Conservation (phyloP, 2,329 filamentous ascomycete species). For the Colletotrichum lupini region DNA sequence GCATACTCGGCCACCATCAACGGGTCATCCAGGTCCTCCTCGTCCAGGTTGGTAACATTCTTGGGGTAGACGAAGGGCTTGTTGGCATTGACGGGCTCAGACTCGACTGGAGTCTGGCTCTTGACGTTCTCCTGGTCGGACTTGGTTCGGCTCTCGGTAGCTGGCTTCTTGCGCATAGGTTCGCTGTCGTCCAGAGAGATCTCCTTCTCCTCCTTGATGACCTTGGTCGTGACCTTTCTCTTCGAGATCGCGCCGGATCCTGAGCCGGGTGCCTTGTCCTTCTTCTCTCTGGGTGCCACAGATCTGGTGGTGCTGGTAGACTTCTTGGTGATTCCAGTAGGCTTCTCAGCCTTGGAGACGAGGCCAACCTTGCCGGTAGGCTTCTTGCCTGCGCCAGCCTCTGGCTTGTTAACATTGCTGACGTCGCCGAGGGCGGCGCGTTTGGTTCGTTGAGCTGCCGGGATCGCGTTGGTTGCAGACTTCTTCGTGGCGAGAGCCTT, state of each 20-base stretch:
- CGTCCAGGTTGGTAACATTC: slow-evolving; percentile 76
- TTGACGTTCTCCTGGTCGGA: slow-evolving; percentile 35
- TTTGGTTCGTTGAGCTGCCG: slow-evolving; percentile 67
- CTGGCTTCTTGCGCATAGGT: slow-evolving; percentile 74
- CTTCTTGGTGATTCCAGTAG: slow-evolving; percentile 83
- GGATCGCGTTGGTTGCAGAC: slow-evolving; percentile 60
- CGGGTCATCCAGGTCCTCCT: slow-evolving; percentile 91
- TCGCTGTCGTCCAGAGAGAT: slow-evolving; percentile 72
- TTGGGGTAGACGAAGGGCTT: slow-evolving; percentile 35
- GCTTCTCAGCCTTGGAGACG: slow-evolving; percentile 83
- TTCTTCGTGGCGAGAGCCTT: slow-evolving; percentile 80
- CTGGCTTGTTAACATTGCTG: slow-evolving; percentile 91
- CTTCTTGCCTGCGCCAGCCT: slow-evolving; percentile 81
- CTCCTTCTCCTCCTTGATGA: slow-evolving; percentile 74
- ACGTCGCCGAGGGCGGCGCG: slow-evolving; percentile 91
- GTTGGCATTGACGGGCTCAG: slow-evolving; percentile 38
- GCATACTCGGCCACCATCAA: slow-evolving; percentile 99
- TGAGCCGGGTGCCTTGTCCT: slow-evolving; percentile 73
- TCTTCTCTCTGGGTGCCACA: slow-evolving; percentile 79
- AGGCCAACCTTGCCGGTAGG: slow-evolving; percentile 72
- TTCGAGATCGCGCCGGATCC: slow-evolving; percentile 74
- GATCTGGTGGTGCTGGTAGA: slow-evolving; percentile 70
- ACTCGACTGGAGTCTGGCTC: slow-evolving; percentile 20
- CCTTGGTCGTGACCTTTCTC: slow-evolving; percentile 64
- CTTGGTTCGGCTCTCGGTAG: slow-evolving; percentile 47